These are phyloP conservation scores for Starmerella stellata DNA, from an alignment of 805 yeast genomes.

Conservation along the genomic window DNA sequence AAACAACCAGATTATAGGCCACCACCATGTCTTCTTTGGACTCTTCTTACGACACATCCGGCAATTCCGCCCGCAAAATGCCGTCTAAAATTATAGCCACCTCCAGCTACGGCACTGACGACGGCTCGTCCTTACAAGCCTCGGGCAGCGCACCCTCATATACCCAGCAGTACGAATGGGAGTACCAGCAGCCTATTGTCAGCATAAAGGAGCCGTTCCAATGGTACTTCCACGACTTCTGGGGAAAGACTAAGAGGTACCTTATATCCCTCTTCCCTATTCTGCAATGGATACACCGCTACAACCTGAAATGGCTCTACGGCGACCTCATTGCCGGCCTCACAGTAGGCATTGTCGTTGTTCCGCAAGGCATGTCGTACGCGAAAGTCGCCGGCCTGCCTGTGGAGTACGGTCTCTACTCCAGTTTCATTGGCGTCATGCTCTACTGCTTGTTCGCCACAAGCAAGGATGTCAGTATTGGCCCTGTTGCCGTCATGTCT, in stretches of 20 bases:
- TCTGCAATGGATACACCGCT: conserved; percentile 65
- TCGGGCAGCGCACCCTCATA: conserved; percentile 3
- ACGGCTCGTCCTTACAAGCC: neutral
- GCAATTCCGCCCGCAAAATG: neutral
- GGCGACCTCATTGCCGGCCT: conserved; percentile 81
- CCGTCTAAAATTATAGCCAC: neutral
- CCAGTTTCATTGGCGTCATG: conserved; percentile 80
- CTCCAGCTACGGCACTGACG: neutral
- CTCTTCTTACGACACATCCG: neutral
- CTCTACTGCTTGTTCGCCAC: conserved; percentile 84
- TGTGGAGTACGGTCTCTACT: conserved; percentile 75
- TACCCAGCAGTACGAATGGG: conserved; percentile 5
- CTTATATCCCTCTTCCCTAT: conserved; percentile 58
- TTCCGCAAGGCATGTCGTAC: conserved; percentile 92
- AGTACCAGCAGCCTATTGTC: conserved; percentile 8
- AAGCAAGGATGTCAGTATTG: conserved; percentile 85
- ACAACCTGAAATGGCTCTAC: conserved; percentile 60
- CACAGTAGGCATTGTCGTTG: conserved; percentile 81
- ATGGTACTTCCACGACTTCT: conserved; percentile 11
- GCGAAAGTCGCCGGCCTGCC: conserved; percentile 69
- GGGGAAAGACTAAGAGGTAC: conserved; percentile 27
- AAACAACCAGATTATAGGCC: no score
- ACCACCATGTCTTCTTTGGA: neutral
- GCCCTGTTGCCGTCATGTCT: conserved; percentile 95
- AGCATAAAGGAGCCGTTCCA: conserved; percentile 11